Base-by-base conservation (phyloP, 345 rosid species). In the Punica granatum region DNA sequence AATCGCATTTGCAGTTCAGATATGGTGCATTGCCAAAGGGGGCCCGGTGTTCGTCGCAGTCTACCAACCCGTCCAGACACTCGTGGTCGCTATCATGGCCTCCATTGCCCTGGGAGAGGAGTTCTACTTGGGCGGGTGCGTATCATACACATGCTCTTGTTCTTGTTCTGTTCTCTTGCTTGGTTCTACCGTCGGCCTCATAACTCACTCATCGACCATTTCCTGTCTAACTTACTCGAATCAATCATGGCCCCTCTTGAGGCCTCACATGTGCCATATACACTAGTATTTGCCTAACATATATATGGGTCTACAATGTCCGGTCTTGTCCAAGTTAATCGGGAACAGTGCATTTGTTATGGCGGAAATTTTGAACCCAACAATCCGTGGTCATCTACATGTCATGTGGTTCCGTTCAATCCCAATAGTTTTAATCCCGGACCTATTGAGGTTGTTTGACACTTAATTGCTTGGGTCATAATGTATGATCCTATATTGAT, bases 21-120 rank as follows among this genome's bases (percentile, higher is more conserved):
- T 88, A 77, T 94, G 99, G 99, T 94, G 99, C 79, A 94, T 94
- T 42, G 88, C 91, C 80, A 86, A 92, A 83, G 99, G 99, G 21
- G 99, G 99, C 73, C 99, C 99, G 58, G 99, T 94, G 64, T 94
- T 94, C 74, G 99, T 94, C 30, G 99, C 99, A 5, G 97, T 94
- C 62, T 94, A 89, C 74, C 99, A 94, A 68, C 99, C 99, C 31
- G 95, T 94, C 66, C 99, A 94, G 83, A 94, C 97, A 41, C 90
- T 94, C 25, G 88, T 91, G 46, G 99, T 94, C 70, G 97, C 99
- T 21, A 84, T 94, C 26, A 91, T 94, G 99, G 93, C 97, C 69
- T 86, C 99, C 28, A 6, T 91, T 9, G 96, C 94, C 56, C 79
- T 94, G 58, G 90, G 92, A 10, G 99, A 94, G 72, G 81, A 94